Percentiles rank a stretch among this genome's conserved stretches.
Conservation (phyloP, 2,329 filamentous ascomycete genomes). For the Harringtonia lauricola region DNA sequence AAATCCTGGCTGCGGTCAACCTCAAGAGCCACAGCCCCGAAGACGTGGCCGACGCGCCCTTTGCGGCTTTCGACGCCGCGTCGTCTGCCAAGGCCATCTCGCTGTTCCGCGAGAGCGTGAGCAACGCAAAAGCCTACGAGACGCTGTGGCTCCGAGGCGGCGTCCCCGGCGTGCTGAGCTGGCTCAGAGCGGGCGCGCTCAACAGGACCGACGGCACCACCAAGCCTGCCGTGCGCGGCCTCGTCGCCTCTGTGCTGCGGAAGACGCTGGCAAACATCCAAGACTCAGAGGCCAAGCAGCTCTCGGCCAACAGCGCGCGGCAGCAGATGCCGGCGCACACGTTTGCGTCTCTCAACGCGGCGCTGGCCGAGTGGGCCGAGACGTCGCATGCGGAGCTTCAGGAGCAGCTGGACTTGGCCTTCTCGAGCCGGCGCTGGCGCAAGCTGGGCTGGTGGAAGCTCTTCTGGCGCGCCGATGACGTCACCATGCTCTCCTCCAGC, state of each 20-base stretch:
- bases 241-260: conserved; percentile 57
- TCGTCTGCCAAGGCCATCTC: conserved; percentile 51
- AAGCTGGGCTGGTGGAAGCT: conserved; percentile 89
- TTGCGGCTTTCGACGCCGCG: conserved; percentile 51
- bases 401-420: conserved; percentile 65
- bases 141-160: conserved; percentile 64
- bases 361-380: conserved; percentile 64
- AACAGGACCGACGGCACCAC: conserved; percentile 31
- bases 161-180: conserved; percentile 50
- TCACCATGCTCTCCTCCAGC: conserved; percentile 70
- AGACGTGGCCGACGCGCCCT: conserved; percentile 33
- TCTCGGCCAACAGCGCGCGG: conserved; percentile 12
- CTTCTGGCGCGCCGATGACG: conserved; percentile 89
- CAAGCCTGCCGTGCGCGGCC: conserved; percentile 52
- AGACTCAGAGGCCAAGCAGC: conserved; percentile 30
- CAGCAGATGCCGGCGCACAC: conserved; percentile 19
- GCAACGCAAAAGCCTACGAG: conserved; percentile 63
- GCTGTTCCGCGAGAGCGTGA: conserved; percentile 56
- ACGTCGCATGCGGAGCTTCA: conserved; percentile 74
- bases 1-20: conserved; percentile 47
- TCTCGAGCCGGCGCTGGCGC: conserved; percentile 65
- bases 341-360: conserved; percentile 38
- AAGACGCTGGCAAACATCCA: conserved; percentile 40
- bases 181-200: conserved; percentile 45
- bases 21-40: conserved; percentile 11